Evolutionary conservation across 345 rosid genomes (phyloP).

Genomic region (Noccaea caerulescens): DNA sequence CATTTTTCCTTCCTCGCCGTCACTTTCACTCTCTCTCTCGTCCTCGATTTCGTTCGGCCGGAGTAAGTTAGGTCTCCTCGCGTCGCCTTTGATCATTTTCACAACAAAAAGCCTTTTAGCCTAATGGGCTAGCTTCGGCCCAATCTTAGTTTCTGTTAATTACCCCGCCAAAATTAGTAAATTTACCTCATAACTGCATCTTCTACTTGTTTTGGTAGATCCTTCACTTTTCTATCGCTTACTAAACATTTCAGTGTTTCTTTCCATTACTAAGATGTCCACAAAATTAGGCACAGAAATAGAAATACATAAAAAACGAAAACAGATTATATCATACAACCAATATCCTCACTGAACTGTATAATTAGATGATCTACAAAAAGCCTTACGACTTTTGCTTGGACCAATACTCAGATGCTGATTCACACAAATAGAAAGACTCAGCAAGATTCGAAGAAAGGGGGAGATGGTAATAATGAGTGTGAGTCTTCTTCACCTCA

Average conservation of each 20-base stretch:
- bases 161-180: neutral
- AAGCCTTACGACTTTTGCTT: neutral
- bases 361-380: too few relatives aligned
- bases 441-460: constrained; percentile 2
- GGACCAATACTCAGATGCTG: constrained; percentile 17
- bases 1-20: constrained; percentile 40
- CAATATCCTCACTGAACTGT: neutral
- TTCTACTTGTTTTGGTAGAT: neutral
- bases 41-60: constrained; percentile 20
- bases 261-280: neutral
- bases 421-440: constrained; percentile 30
- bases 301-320: neutral
- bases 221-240: too few relatives aligned
- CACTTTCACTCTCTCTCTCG: constrained; percentile 5
- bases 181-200: neutral
- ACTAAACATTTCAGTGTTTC: too few relatives aligned
- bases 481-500: neutral
- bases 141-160: neutral
- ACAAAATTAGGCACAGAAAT: neutral
- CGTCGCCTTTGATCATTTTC: constrained; percentile 4
- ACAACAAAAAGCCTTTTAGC: constrained; percentile 3
- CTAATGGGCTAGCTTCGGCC: constrained; percentile 1
- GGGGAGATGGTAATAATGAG: neutral
- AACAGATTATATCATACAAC: constrained; percentile 8
- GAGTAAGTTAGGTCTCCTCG: constrained; percentile 32